A percentile compares a stretch with the other conserved stretches of the same genome.
Conservation (phyloP, 305 asterid species). For the Fraxinus paxiana region DNA sequence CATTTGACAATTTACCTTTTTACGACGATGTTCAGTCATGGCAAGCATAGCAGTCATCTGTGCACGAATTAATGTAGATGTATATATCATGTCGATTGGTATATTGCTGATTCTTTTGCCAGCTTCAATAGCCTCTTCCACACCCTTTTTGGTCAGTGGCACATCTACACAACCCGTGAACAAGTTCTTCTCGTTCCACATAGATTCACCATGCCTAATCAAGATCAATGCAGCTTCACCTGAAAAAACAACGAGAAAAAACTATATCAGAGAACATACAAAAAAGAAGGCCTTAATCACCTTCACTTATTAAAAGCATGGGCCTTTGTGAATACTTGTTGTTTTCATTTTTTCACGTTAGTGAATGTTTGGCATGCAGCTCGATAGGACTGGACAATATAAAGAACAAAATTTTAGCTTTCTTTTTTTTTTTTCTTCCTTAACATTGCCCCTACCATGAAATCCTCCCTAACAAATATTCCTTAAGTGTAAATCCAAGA, state of each 20-base stretch:
- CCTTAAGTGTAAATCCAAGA: background rate
- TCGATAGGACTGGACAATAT: background rate
- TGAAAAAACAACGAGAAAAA: constrained; percentile 12
- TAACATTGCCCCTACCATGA: background rate
- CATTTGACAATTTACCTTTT: background rate
- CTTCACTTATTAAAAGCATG: background rate
- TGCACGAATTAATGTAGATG: constrained; percentile 85
- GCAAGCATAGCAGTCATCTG: constrained; percentile 99
- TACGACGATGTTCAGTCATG: constrained; percentile 37
- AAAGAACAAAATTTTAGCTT: background rate
- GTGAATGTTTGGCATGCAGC: background rate
- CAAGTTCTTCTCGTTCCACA: constrained; percentile 4
- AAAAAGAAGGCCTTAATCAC: background rate
- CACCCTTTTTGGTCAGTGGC: constrained; percentile 83
- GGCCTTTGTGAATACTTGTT: background rate
- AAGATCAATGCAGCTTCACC: constrained; percentile 49
- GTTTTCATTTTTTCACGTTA: background rate
- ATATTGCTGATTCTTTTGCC: constrained; percentile 86
- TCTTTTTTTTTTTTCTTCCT: background rate
- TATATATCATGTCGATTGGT: constrained; percentile 84
- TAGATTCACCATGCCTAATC: constrained; percentile 7
- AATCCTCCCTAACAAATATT: background rate
- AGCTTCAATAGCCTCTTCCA: constrained; percentile 90
- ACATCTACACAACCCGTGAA: constrained; percentile 40
- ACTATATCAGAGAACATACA: background rate